Percentiles rank a stretch among this genome's conserved stretches.
Evolutionary conservation across 2,329 filamentous ascomycete species (phyloP).

Genomic region (Aspergillus sp.): DNA sequence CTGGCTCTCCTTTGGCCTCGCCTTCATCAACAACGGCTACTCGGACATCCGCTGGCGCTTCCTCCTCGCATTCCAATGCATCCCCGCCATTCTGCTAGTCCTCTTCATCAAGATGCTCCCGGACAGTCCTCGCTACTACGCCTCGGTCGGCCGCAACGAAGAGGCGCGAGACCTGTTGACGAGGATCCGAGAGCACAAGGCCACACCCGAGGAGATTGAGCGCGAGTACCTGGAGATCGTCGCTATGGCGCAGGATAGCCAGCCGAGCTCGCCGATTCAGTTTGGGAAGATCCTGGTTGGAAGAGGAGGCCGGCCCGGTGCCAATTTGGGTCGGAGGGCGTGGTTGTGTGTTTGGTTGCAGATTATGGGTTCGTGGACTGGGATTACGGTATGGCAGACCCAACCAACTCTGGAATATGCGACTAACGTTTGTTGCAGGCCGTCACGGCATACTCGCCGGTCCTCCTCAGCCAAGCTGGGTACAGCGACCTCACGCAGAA

Average conservation of each 20-base stretch:
- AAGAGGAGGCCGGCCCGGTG: conserved; percentile 32
- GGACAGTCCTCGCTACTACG: conserved; percentile 39
- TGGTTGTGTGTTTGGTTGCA: conserved; percentile 53
- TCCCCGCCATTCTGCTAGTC: conserved; percentile 35
- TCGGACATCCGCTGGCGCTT: conserved; percentile 42
- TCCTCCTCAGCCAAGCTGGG: conserved; percentile 35
- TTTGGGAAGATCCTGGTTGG: conserved; percentile 46
- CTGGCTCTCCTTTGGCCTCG: conserved; percentile 44
- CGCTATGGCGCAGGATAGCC: conserved; percentile 33
- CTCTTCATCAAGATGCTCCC: conserved; percentile 38
- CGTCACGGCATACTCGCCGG: conserved; percentile 43
- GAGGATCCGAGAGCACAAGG: conserved; percentile 30
- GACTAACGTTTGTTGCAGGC: conserved; percentile 23
- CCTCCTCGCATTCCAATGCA: conserved; percentile 40
- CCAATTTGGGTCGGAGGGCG: conserved; percentile 44
- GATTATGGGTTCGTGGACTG: conserved; percentile 52
- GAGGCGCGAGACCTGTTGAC: conserved; percentile 55
- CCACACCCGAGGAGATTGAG: conserved; percentile 34
- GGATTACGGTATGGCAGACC: conserved; percentile 45
- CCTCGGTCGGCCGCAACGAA: conserved; percentile 45
- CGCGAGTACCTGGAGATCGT: conserved; percentile 43
- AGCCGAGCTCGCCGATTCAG: conserved; percentile 42
- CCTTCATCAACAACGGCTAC: conserved; percentile 39
- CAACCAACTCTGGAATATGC: conserved; percentile 28
- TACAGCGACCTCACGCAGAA: conserved; percentile 47